Evolutionary conservation across 108 stramenopile species (phyloP), one percentile per base, ranked within the genome.

Genomic region (Cyclotella atomus): DNA sequence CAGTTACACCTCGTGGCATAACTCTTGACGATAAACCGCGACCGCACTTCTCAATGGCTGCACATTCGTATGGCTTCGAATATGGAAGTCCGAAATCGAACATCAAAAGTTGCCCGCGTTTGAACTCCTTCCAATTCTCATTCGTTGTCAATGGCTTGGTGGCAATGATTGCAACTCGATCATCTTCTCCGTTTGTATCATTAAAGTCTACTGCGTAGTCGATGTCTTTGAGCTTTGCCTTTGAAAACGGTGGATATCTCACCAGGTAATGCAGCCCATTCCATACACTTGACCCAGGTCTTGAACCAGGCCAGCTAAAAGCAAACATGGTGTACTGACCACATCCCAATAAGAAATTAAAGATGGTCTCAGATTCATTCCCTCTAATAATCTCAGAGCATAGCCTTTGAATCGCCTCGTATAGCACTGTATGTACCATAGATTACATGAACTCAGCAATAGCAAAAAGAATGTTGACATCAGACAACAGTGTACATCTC

Each of bases 121-220:
- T 66, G 55, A 95, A 81, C 65, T 93, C 91, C n/a, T 70, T 84
- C 91, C 91, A 92, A 21, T 84, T 82, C 52, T 85, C 88, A 63
- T 92, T 83, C 19, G 73, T 61, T 0, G 94, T 95, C 41, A 97
- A 55, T 34, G 96, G 96, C 59, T 89, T 89, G 24, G 95, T 95
- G 5, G 96, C 88, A 70, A 97, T 95, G 10, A 97, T 89, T 6
- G 94, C 91, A 5, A 95, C 94, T 34, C 92, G 88, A 70, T 95
- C 95, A 36, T 78, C 66, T 6, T 69, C 80, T 0, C 59, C 52
- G 0, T 87, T 91, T 19, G 85, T 83, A 38, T 73, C 66, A 44
- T 45, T 70, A 55, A 91, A 91, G 57, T 91, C 85, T 3, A 91
- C 85, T 20, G 71, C 65, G 59, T 84, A 82, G 38, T 89, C 90